These are phyloP conservation scores for Leptographium procerum DNA, from an alignment of 2,329 filamentous ascomycete species.

Conservation along the genomic window DNA sequence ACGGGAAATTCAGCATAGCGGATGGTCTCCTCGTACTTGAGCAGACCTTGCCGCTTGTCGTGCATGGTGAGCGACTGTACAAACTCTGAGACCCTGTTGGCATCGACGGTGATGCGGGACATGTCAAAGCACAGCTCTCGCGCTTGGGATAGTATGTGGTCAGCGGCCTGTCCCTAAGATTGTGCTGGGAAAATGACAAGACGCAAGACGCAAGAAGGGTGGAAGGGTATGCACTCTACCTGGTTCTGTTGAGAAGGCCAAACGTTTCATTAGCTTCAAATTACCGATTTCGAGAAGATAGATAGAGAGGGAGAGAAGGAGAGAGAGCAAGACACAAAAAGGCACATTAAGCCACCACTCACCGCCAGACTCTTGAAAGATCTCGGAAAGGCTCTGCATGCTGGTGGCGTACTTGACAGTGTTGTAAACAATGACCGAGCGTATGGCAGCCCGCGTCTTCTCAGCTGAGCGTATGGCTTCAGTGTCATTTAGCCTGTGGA, in stretches of 20 bases:
- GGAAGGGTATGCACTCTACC: too few species aligned
- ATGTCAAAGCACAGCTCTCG: constrained; percentile 9
- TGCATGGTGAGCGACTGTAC: constrained; percentile 1
- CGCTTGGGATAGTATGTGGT: neutral
- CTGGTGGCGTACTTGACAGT: constrained; percentile 3
- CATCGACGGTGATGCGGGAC: constrained; percentile 4
- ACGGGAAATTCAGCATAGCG: constrained; percentile 7
- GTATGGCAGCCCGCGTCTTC: too few species aligned
- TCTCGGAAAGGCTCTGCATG: constrained; percentile 1
- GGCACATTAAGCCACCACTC: neutral
- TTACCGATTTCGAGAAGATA: neutral
- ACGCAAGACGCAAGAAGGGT: too few species aligned
- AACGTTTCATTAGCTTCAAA: too few species aligned
- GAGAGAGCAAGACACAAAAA: too few species aligned
- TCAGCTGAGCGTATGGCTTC: too few species aligned
- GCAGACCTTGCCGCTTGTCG: neutral
- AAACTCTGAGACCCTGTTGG: constrained; percentile 5
- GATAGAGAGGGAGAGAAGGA: neutral
- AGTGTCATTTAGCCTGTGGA: too few species aligned
- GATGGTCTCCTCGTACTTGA: constrained; percentile 6
- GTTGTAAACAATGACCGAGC: constrained; percentile 2
- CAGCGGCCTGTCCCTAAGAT: too few species aligned
- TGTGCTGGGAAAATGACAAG: too few species aligned
- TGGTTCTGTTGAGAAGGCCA: neutral
- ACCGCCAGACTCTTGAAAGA: constrained; percentile 7